Conservation (phyloP, 2,329 filamentous ascomycete species). For the Sclerotinia trifoliorum region DNA sequence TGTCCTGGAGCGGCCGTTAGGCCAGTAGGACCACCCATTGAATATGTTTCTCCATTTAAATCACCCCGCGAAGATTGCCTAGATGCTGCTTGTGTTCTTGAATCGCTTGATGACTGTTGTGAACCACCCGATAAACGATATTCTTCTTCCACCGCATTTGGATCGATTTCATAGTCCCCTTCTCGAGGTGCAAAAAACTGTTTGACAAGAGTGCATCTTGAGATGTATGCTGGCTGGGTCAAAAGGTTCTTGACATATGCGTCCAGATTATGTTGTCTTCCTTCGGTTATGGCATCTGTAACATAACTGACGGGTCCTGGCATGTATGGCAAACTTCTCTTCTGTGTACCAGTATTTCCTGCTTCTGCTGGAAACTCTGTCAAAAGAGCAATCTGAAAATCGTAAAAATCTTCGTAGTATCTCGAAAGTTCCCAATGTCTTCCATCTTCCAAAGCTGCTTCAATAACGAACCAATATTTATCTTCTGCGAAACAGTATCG, state of each 20-base stretch:
- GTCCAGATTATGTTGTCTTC: conserved; percentile 86
- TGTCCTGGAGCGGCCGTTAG: conserved; percentile 51
- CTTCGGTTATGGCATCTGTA: conserved; percentile 95
- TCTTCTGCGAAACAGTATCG: conserved; percentile 95
- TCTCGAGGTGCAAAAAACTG: conserved; percentile 88
- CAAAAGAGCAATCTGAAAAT: conserved; percentile 93
- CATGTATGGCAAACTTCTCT: conserved; percentile 91
- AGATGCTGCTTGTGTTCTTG: conserved; percentile 58
- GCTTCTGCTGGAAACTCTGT: conserved; percentile 91
- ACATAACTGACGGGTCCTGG: conserved; percentile 96
- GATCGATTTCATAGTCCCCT: conserved; percentile 91
- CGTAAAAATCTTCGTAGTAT: conserved; percentile 98
- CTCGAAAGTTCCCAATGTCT: conserved; percentile 89
- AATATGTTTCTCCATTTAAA: conserved; percentile 55
- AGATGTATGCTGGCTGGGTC: conserved; percentile 78
- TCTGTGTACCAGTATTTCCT: conserved; percentile 75
- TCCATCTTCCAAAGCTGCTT: conserved; percentile 85
- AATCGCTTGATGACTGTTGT: conserved; percentile 63
- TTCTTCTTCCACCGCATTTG: conserved; percentile 61
- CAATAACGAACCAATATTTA: conserved; percentile 98
- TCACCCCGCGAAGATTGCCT: conserved; percentile 65
- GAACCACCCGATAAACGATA: conserved; percentile 73
- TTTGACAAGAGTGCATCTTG: conserved; percentile 78
- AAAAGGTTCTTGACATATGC: conserved; percentile 94
- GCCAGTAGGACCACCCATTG: conserved; percentile 52